Conservation (phyloP, 2,329 filamentous ascomycete genomes). For the Trichoderma aggressivum region DNA sequence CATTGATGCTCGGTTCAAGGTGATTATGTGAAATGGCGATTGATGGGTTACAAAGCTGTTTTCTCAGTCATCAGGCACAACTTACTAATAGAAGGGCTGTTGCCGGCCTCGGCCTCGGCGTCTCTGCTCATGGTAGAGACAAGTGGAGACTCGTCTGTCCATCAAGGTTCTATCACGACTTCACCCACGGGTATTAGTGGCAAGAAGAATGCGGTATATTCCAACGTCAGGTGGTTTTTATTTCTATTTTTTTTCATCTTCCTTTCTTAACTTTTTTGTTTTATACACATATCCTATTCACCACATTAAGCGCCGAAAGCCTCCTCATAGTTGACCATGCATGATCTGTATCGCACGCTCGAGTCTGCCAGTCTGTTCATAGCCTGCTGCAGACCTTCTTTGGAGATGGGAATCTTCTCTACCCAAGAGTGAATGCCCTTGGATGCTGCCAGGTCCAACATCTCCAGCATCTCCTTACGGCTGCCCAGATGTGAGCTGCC, state of each 20-base stretch:
- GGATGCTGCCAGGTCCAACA: slow-evolving; percentile 68
- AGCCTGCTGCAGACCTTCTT: slow-evolving; percentile 65
- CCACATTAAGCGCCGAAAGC: slow-evolving; percentile 53
- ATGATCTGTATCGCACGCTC: slow-evolving; percentile 73
- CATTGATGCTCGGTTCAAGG: background rate
- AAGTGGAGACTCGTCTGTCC: background rate
- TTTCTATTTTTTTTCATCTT: background rate
- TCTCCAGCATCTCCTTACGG: slow-evolving; percentile 65
- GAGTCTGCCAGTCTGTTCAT: slow-evolving; percentile 67
- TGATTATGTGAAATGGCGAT: background rate
- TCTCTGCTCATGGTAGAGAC: background rate
- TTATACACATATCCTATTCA: background rate
- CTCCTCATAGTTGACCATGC: slow-evolving; percentile 67
- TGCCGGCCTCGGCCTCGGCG: background rate
- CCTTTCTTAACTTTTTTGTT: background rate
- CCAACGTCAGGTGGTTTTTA: background rate
- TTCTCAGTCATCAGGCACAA: background rate
- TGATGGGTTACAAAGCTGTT: background rate
- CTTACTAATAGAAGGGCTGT: background rate
- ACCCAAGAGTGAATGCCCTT: slow-evolving; percentile 69
- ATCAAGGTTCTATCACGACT: background rate
- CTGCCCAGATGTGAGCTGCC: slow-evolving; percentile 69
- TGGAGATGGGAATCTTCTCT: slow-evolving; percentile 69
- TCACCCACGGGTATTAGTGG: background rate
- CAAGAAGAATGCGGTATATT: background rate